These are phyloP conservation scores for Hippophae gyantsensis DNA, from an alignment of 306 rosid genomes.

Conservation along the genomic window DNA sequence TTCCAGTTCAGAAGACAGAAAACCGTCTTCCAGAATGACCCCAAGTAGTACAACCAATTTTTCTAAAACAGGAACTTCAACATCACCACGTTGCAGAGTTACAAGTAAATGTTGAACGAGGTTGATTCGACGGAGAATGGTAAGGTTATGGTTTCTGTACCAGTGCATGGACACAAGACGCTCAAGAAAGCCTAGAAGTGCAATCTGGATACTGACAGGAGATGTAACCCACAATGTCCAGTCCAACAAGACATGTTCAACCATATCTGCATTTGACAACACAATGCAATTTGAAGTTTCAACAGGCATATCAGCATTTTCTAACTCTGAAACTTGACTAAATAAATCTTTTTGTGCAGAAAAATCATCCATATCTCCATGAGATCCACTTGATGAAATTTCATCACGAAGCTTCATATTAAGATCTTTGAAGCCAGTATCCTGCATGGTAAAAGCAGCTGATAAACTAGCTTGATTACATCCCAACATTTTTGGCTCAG, in stretches of 20 bases:
- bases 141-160: conserved; percentile 95
- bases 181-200: conserved; percentile 91
- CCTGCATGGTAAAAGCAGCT: conserved; percentile 47
- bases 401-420: conserved; percentile 81
- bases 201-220: conserved; percentile 74
- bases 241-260: conserved; percentile 95
- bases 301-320: conserved; percentile 58
- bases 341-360: conserved; percentile 78
- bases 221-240: conserved; percentile 99
- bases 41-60: conserved; percentile 94
- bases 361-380: conserved; percentile 88
- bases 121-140: conserved; percentile 77
- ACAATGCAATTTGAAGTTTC: conserved; percentile 98
- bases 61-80: conserved; percentile 95
- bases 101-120: conserved; percentile 97
- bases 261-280: conserved; percentile 98
- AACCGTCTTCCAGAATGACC: conserved; percentile 92
- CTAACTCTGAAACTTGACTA: conserved; percentile 96
- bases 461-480: conserved; percentile 40
- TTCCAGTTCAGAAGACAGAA: conserved; percentile 87
- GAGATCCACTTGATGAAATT: conserved; percentile 79
- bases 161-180: conserved; percentile 99
- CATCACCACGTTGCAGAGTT: conserved; percentile 96
- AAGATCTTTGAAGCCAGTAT: conserved; percentile 60
- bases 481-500: conserved; percentile 83